Evolutionary conservation across 345 rosid genomes (phyloP), one percentile per base, ranked within the genome.

Genomic region (Boechera divaricarpa): DNA sequence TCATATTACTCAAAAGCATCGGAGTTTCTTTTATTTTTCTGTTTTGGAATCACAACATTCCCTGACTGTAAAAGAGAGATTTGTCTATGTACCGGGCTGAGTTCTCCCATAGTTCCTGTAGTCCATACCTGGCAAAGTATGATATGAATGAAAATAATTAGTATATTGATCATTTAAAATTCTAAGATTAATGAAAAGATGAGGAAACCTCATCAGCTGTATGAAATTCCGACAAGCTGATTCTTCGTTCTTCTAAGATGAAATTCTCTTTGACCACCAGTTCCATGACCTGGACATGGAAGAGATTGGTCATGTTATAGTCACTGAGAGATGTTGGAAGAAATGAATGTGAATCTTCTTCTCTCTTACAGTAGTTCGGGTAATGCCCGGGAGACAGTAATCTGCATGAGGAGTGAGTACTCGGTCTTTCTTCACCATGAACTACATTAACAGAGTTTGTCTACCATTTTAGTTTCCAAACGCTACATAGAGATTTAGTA

Each of bases 101-200:
- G 86, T 83, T 93, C 97, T 81, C 98, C 97, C 97, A 91, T 91
- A 18, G 98, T 93, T 78, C 97, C 97, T 1, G 97, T 93, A 15
- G 98, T 91, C 92, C 92, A 93, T 39, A 88, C 95, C 98, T 93
- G 83, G 56, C 2, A 13, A 35, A 24, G 6, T 38, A 55, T 36
- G 13, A 38, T 12, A 49, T 16, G 21, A 33, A 31, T 49, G 36
- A 21, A 18, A 53, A 39, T 4, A 13, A 1, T 61, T 51, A 16
- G 33, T 21, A 2, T 33, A 12, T 44, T 63, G 12, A 24, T 74
- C 39, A 45, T 56, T 9, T 8, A 0, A 65, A 36, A 55, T 65
- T 54, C 12, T 15, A 33, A 33, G 57, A 55, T 21, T 10, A 24
- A 15, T 57, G 63, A 18, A 18, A 53, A 51, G 21, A 73, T 32